phyloP scores from a whole-genome alignment of 2,329 filamentous ascomycete species.

The Colletotrichum sp. region DNA sequence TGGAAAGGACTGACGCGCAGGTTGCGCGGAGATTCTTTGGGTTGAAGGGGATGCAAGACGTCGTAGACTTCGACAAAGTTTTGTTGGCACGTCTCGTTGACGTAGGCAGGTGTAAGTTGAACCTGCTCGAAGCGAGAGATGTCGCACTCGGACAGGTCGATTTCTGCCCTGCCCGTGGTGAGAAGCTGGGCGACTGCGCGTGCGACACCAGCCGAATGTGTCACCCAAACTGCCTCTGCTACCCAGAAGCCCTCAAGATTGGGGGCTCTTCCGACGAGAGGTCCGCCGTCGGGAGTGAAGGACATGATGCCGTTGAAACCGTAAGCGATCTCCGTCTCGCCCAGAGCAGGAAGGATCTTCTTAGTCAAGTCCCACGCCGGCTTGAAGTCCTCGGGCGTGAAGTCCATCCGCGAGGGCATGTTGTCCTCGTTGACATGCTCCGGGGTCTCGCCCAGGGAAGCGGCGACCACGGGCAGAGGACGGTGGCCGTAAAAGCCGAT shows the following conservation, averaged over 20 bases:
- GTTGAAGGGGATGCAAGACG: constrained; percentile 66
- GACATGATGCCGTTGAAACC: constrained; percentile 73
- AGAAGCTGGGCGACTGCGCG: constrained; percentile 64
- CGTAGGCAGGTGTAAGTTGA: constrained; percentile 59
- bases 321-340: constrained; percentile 55
- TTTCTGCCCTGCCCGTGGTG: constrained; percentile 57
- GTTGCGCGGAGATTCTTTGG: constrained; percentile 60
- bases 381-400: constrained; percentile 64
- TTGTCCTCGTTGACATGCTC: constrained; percentile 60
- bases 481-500: constrained; percentile 70
- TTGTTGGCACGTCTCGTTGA: constrained; percentile 63
- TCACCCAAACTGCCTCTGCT: constrained; percentile 71
- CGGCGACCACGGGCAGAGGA: constrained; percentile 64
- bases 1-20: constrained; percentile 65
- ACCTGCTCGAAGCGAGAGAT: constrained; percentile 66
- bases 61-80: constrained; percentile 71
- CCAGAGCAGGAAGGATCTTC: constrained; percentile 57
- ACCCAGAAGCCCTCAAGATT: constrained; percentile 66
- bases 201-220: constrained; percentile 68
- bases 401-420: constrained; percentile 68
- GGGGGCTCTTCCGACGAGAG: constrained; percentile 63
- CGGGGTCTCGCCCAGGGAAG: constrained; percentile 57
- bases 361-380: constrained; percentile 64
- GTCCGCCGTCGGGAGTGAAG: constrained; percentile 68
- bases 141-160: constrained; percentile 65